phyloP scores from a whole-genome alignment of 345 rosid genomes.

The Erodium maritimum region DNA sequence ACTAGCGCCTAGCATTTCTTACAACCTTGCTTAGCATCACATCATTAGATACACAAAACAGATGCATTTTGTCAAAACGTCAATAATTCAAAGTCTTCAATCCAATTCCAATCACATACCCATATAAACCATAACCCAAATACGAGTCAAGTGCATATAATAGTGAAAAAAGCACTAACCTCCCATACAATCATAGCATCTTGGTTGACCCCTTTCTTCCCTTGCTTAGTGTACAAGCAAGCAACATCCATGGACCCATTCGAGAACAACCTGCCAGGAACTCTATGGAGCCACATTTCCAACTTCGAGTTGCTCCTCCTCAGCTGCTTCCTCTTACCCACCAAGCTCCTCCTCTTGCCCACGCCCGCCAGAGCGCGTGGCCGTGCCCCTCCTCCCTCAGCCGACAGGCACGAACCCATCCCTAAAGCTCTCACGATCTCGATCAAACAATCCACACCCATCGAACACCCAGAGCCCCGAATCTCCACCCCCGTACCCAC shows the following conservation, averaged over 20 bases:
- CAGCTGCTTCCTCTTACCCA: conserved; percentile 13
- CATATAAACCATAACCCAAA: neutral
- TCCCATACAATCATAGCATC: conserved; percentile 10
- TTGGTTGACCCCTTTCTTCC: conserved; percentile 13
- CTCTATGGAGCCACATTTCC: conserved; percentile 22
- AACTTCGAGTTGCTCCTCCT: conserved; percentile 11
- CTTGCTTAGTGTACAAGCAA: conserved; percentile 4
- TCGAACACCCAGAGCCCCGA: conserved; percentile 6
- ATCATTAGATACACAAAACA: no score
- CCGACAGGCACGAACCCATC: conserved; percentile 32
- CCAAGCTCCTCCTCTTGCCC: conserved; percentile 20
- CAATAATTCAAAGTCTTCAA: no score
- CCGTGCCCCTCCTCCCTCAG: conserved; percentile 23
- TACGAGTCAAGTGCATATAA: neutral
- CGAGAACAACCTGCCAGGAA: conserved; percentile 23
- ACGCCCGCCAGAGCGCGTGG: conserved; percentile 16
- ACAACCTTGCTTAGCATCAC: no score
- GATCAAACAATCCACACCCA: conserved; percentile 25
- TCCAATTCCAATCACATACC: no score
- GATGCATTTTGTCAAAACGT: no score
- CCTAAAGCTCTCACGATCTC: conserved; percentile 26
- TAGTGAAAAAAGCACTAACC: neutral
- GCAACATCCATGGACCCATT: conserved; percentile 22
- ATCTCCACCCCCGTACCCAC: neutral
- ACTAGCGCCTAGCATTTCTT: no score